Percentiles rank a stretch among this genome's conserved stretches.
phyloP scores from a whole-genome alignment of 2,329 filamentous ascomycete species.

The Akanthomyces lecanii region DNA sequence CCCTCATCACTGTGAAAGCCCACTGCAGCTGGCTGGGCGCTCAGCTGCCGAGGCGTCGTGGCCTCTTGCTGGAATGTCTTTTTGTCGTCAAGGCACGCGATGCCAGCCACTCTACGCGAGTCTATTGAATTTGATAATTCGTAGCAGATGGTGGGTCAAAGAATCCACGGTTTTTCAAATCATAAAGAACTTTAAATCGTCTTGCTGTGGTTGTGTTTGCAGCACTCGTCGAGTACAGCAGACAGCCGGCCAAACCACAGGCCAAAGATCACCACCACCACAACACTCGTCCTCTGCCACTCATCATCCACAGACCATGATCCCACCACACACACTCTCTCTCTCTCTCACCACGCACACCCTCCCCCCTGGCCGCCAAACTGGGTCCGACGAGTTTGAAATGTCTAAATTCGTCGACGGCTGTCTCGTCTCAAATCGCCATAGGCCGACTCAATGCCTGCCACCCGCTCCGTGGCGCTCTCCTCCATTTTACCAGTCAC shows the following conservation, averaged over 20 bases:
- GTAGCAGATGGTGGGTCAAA: too few species aligned
- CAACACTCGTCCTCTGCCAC: neutral
- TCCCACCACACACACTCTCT: neutral
- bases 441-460: neutral
- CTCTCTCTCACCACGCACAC: neutral
- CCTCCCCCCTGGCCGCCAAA: neutral
- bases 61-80: neutral
- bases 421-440: conserved; percentile 7
- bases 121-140: neutral
- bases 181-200: too few species aligned
- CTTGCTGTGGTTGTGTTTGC: too few species aligned
- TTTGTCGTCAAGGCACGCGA: neutral
- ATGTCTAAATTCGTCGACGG: conserved; percentile 6
- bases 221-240: too few species aligned
- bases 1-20: too few species aligned
- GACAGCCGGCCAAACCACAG: neutral
- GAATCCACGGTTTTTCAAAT: too few species aligned
- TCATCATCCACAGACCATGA: neutral
- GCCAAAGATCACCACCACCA: neutral
- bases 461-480: neutral
- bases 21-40: too few species aligned
- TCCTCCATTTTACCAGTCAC: neutral
- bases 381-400: conserved; percentile 6
- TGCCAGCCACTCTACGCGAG: neutral
- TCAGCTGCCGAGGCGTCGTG: neutral